Evolutionary conservation across 31 red algal genomes (phyloP), one percentile per base, ranked within the genome.

Genomic region (Asparagopsis taxiformis): DNA sequence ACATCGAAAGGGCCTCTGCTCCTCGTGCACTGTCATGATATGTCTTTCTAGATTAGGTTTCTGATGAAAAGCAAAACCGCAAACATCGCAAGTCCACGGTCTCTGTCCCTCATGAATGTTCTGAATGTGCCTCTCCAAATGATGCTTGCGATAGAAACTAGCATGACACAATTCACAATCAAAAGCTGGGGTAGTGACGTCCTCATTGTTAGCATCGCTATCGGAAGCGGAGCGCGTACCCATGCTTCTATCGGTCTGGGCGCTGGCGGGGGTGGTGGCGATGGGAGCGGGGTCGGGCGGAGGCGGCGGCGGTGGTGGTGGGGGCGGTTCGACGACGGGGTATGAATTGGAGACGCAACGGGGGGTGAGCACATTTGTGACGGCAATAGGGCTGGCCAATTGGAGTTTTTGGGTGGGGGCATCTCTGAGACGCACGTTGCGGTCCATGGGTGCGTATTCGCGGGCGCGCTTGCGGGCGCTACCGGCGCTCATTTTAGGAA

Each of bases 41-140:
- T 75, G 71, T 16, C 71, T 30, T 30, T 75, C 71, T 58, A 82
- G 34, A 52, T 82, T 70, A 25, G 63, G 77, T 44, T 62, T 62
- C 32, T 82, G 77, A 36, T 70, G 66, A 56, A 89, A 89, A 15
- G 72, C 65, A 28, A 72, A 72, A 39, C 63, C 65, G 65, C 84
- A 89, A 10, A 72, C 24, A 21, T 89, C 74, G 39, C 84, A 89
- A 21, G 36, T 66, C 58, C 68, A 70, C 43, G 71, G 70, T 13
- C 74, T 62, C 24, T 79, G 51, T 20, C 73, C 73, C 63, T 89
- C 73, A 65, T 89, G 84, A 41, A 89, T 77, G 56, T 76, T 89
- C 29, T 70, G 73, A 28, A 89, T 59, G 44, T 89, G 84, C 5
- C 71, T 44, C 54, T 74, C 61, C 44, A 68, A 39, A 35, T 74